Evolutionary conservation across 2,329 filamentous ascomycete species (phyloP), one percentile per base, ranked within the genome.

Genomic region (Exophiala alcalophila): DNA sequence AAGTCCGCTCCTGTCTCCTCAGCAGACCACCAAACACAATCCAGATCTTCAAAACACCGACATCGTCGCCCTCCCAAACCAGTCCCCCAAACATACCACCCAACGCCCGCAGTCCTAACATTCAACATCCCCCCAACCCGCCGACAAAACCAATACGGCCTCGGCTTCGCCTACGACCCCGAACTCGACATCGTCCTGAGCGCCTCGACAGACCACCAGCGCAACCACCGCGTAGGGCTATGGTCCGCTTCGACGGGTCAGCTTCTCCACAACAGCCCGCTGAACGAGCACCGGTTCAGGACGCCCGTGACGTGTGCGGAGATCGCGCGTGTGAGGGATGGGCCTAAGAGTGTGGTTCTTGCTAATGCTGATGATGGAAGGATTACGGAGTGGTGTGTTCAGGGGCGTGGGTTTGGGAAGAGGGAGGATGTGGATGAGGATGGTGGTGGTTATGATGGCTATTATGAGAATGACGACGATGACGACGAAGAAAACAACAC

Each of bases 141-240:
- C 8, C 36, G 20, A 6, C 42, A 49, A 25, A 42, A 42, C 6
- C 18, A 33, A n/a, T 51, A 46, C 39, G 39, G 41, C 4, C 23
- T 51, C 9, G 50, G 38, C 5, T 55, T 50, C 35, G 44, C 41
- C 7, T 55, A 51, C 42, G 52, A 55, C 14, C 46, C 40, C 2
- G 47, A 53, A 14, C 27, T 53, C 5, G 45, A 52, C 25, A 34
- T 53, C 26, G 47, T 55, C n/a, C 30, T 47, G 11, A 29, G 40
- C 15, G 43, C 48, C 18, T 41, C 38, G 6, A 49, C 48, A 2
- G 48, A 49, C 31, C 16, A 40, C 21, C n/a, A 40, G 14, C 14
- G 19, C 9, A 42, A 41, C 25, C 33, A 50, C 39, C 39, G 44
- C 24, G 37, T 49, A 11, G 48, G 32, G 5, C 18, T 54, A 3